Conservation (phyloP, 306 rosid species). For the Rubus parviflorus region DNA sequence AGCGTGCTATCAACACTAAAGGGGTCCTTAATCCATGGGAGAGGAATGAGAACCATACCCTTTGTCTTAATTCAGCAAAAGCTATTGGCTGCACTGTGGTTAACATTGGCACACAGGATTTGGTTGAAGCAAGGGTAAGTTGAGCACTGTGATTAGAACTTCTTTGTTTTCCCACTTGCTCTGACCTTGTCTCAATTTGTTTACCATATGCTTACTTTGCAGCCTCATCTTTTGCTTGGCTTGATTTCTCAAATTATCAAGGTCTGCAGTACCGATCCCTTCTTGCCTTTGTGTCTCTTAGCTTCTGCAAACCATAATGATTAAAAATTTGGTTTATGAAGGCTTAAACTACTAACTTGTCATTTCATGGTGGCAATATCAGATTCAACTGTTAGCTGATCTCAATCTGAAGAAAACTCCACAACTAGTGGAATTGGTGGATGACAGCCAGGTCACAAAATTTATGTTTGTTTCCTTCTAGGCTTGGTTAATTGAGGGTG, state of each 20-base stretch:
- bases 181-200: conserved; percentile 19
- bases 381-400: conserved; percentile 96
- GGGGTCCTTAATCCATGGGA: conserved; percentile 95
- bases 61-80: conserved; percentile 95
- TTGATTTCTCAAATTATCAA: conserved; percentile 93
- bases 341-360: conserved; percentile 20
- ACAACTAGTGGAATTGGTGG: conserved; percentile 93
- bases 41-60: conserved; percentile 97
- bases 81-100: conserved; percentile 99
- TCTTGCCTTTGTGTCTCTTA: conserved; percentile 14
- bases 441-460: conserved; percentile 74
- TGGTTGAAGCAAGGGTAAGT: conserved; percentile 91
- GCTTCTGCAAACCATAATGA: conserved; percentile 14
- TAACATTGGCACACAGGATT: conserved; percentile 94
- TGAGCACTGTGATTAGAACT: conserved; percentile 20
- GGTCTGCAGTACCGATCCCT: conserved; percentile 45
- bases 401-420: conserved; percentile 98
- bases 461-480: conserved; percentile 13
- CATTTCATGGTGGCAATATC: conserved; percentile 37
- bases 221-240: conserved; percentile 94
- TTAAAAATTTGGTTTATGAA: conserved; percentile 9
- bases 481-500: conserved; percentile 14
- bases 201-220: conserved; percentile 35
- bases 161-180: background rate
- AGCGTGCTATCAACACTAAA: conserved; percentile 96